Conservation (phyloP, 805 yeast genomes). For the Sporopachydermia lactativora region DNA sequence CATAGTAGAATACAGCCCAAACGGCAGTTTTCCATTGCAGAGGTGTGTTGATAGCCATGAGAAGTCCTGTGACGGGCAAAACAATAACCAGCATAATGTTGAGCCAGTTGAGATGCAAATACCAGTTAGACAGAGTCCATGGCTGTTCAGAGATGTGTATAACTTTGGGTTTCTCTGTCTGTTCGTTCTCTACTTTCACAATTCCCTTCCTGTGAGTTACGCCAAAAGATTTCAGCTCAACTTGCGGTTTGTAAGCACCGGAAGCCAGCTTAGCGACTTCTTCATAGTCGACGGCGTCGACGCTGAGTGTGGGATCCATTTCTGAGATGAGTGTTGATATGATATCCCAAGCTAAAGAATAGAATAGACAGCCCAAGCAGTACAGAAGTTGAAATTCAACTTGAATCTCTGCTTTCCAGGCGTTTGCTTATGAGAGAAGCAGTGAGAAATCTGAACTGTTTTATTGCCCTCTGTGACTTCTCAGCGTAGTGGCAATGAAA, state of each 20-base stretch:
- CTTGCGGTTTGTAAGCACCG: not conserved
- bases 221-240: not conserved
- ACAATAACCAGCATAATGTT: slow-evolving; percentile 41
- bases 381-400: too few relatives aligned
- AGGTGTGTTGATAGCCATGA: slow-evolving; percentile 27
- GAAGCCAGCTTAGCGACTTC: slow-evolving; percentile 1
- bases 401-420: too few relatives aligned
- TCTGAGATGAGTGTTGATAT: not conserved
- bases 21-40: slow-evolving; percentile 36
- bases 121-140: slow-evolving; percentile 62
- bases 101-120: slow-evolving; percentile 63
- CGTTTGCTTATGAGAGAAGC: too few relatives aligned
- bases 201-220: not conserved
- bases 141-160: slow-evolving; percentile 58
- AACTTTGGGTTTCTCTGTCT: slow-evolving; percentile 9
- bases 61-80: slow-evolving; percentile 38
- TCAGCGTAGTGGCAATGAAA: too few relatives aligned
- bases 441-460: too few relatives aligned
- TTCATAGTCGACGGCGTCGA: slow-evolving; percentile 1
- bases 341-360: too few relatives aligned
- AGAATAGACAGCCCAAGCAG: too few relatives aligned
- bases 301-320: slow-evolving; percentile 1
- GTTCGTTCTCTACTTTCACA: not conserved
- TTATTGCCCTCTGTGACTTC: too few relatives aligned
- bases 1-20: slow-evolving; percentile 41